phyloP scores from a whole-genome alignment of 2,329 filamentous ascomycete species.

The Aspergillus brasiliensis region DNA sequence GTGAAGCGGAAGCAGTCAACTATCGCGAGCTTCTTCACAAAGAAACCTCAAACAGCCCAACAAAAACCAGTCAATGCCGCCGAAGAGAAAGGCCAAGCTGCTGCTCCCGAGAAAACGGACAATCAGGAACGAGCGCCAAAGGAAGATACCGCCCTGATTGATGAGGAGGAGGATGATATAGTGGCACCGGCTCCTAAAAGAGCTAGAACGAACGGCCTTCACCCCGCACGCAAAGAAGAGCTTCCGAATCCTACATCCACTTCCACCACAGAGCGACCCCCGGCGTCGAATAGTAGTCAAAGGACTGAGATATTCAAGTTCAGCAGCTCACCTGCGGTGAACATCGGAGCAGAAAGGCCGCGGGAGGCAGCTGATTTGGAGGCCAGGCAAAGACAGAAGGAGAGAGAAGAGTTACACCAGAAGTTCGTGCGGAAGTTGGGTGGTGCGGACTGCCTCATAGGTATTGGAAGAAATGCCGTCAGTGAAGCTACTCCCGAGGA shows the following conservation, averaged over 20 bases:
- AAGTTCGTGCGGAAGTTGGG: conserved; percentile 91
- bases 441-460: conserved; percentile 75
- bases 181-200: conserved; percentile 46
- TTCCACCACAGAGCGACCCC: conserved; percentile 16
- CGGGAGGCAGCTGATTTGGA: conserved; percentile 47
- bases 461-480: conserved; percentile 62
- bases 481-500: conserved; percentile 59
- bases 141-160: conserved; percentile 14
- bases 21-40: conserved; percentile 82
- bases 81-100: background rate
- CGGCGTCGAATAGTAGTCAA: conserved; percentile 44
- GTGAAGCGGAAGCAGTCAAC: conserved; percentile 62
- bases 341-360: conserved; percentile 33
- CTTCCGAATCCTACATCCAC: conserved; percentile 2
- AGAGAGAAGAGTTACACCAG: conserved; percentile 73
- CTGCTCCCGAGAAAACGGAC: conserved; percentile 5
- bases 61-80: conserved; percentile 13
- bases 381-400: conserved; percentile 55
- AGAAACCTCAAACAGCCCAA: conserved; percentile 47
- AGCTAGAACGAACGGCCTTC: conserved; percentile 32
- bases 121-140: conserved; percentile 2
- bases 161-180: conserved; percentile 45
- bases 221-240: conserved; percentile 12
- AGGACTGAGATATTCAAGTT: conserved; percentile 63
- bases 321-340: conserved; percentile 51